A percentile compares a stretch with the other conserved stretches of the same genome.
These are phyloP conservation scores for Magnolia officinalis DNA, from an alignment of 164 flowering plant genomes.

Conservation along the genomic window DNA sequence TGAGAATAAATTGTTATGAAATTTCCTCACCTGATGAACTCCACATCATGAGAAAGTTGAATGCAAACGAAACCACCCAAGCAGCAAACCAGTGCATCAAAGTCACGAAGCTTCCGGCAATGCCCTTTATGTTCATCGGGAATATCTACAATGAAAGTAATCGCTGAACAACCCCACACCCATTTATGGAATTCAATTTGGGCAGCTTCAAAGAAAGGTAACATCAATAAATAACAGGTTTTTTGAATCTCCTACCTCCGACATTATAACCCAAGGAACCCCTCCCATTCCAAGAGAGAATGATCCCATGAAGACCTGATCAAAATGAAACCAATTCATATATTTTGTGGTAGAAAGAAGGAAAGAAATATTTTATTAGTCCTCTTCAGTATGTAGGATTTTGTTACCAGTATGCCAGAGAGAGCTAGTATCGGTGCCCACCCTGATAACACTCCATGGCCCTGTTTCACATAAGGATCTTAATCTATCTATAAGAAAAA, in stretches of 20 bases:
- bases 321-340: neutral
- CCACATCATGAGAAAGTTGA: constrained; percentile 81
- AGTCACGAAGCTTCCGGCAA: constrained; percentile 85
- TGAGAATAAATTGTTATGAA: neutral
- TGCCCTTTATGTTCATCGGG: constrained; percentile 83
- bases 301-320: constrained; percentile 55
- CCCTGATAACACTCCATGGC: constrained; percentile 29
- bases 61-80: constrained; percentile 75
- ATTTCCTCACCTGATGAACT: constrained; percentile 65
- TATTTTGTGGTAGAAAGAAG: neutral
- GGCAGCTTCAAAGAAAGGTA: neutral
- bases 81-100: constrained; percentile 85
- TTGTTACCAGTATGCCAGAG: constrained; percentile 66
- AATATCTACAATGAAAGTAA: constrained; percentile 54
- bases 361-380: neutral
- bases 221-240: neutral
- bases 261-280: constrained; percentile 94
- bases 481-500: neutral
- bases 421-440: constrained; percentile 59
- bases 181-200: neutral
- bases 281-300: constrained; percentile 92
- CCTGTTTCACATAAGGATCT: constrained; percentile 40
- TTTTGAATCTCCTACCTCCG: constrained; percentile 56
- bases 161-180: neutral
- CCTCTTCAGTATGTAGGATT: neutral